Evolutionary conservation across 352 stramenopile species (phyloP).

Genomic region (Globisporangium acanthophoron): DNA sequence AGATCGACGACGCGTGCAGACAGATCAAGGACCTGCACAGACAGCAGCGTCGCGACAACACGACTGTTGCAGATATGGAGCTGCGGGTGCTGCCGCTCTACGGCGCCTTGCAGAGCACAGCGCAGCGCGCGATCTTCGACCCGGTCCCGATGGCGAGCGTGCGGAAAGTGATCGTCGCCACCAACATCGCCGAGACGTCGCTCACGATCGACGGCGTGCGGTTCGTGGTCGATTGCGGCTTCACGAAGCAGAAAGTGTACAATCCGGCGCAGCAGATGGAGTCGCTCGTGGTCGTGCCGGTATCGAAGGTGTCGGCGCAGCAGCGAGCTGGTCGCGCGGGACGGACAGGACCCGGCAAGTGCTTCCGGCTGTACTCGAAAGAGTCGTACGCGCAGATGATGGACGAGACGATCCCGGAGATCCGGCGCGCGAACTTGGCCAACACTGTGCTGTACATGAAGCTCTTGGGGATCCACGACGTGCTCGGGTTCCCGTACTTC

Average conservation of each 20-base stretch:
- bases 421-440: conserved; percentile 92
- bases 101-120: conserved; percentile 89
- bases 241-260: conserved; percentile 93
- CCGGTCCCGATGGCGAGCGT: conserved; percentile 58
- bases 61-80: conserved; percentile 21
- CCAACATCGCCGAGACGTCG: conserved; percentile 96
- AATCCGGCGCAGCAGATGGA: conserved; percentile 73
- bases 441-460: conserved; percentile 93
- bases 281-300: conserved; percentile 90
- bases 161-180: conserved; percentile 87
- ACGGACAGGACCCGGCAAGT: conserved; percentile 95
- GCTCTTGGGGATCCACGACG: conserved; percentile 62
- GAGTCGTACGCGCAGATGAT: conserved; percentile 94
- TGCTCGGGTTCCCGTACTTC: conserved; percentile 64
- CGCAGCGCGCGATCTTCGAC: conserved; percentile 94
- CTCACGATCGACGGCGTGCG: conserved; percentile 97
- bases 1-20: conserved; percentile 88
- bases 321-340: conserved; percentile 95
- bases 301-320: conserved; percentile 93
- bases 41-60: conserved; percentile 13
- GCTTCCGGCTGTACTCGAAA: conserved; percentile 98
- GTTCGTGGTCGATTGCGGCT: conserved; percentile 75
- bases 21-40: conserved; percentile 71
- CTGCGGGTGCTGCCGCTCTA: conserved; percentile 92
- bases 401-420: conserved; percentile 98